Base-by-base conservation (phyloP, 768 basidiomycete species). In the Heimioporus sp. region DNA sequence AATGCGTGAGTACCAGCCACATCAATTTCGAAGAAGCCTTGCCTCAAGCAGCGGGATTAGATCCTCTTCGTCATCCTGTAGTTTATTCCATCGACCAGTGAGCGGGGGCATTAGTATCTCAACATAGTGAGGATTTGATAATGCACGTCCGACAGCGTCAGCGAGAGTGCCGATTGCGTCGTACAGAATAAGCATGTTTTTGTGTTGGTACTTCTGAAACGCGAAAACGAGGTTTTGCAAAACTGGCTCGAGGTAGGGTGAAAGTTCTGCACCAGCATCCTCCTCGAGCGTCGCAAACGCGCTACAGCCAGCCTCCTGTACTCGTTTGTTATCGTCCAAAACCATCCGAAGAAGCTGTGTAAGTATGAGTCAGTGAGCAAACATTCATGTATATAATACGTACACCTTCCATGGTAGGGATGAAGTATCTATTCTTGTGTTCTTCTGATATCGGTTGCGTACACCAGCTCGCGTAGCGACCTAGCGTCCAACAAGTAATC, bases 401-500 rank as follows among this genome's bases (percentile, higher is more conserved):
- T 66, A 98, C 96, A 17, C 95, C 97, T 78, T 99, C 97, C 86
- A 99, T 91, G 13, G 94, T 96, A 0, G 97, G 97, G 30, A 98
- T 86, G 67, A 99, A 99, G 73, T 87, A 98, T 49, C 77, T 79
- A 48, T 79, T 86, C 71, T 90, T 91, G 75, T 96, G 94, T 46
- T 94, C 92, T 50, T 91, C 87, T 4, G 87, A 87, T 53, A 80
- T 76, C 24, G 83, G 80, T 65, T 88, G 85, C n/a, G 90, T 92
- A 60, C 90, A 92, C 97, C 97, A 99, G 64, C 90, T 92, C 31
- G 96, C 92, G 71, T 99, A 99, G 46, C 97, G 87, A 15, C 97
- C 96, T n/a, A 99, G 79, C 0, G 96, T 98, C 97, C 97, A 99
- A 69, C 97, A 99, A 15, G 95, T 93, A 63, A 99, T 99, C 3